Evolutionary conservation across 2,329 filamentous ascomycete species (phyloP), one percentile per base, ranked within the genome.

Genomic region (Aureobasidium melanogenum): DNA sequence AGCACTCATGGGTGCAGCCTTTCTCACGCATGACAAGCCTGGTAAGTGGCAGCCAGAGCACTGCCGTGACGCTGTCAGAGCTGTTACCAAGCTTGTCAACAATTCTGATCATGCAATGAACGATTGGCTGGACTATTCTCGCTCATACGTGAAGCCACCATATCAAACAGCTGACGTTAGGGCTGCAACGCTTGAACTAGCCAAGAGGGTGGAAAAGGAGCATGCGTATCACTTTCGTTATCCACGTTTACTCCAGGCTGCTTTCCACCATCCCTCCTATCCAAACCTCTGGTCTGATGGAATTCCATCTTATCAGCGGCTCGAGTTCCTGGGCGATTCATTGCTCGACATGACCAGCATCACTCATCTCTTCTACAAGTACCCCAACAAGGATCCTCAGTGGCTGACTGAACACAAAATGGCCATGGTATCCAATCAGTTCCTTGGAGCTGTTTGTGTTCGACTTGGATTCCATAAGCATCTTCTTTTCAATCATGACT

Each of bases 331-430:
- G 0, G 93, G 93, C 0, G 94, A 97, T 71, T 85, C 93, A 0
- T 79, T 97, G 1, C 84, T 96, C 1, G 92, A 97, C 70, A 88
- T 93, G 84, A 88, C 81, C 12, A 90, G 88, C 68, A 87, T 97
- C 60, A 88, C 92, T 67, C 85, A 89, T 67, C 80, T 99, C 4
- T 97, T 91, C 75, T 81, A 85, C 66, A 80, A 79, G 3, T 91
- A 88, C 67, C 91, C 91, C 0, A 78, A 84, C 56, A 89, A 88
- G 62, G 91, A 96, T 69, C 93, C 94, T 0, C 92, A 97, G 71
- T 97, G 93, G 93, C 80, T 99, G 63, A 97, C 94, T 0, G 94
- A 97, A 74, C 93, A 97, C 80, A 97, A 97, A 76, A 97, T 95
- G 86, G 91, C 92, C n/a, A 97, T 99, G 89, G 92, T 94, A 0